Percentiles rank a stretch among this genome's conserved stretches.
phyloP scores from a whole-genome alignment of 495 filamentous ascomycete genomes.

The Paragyromitra xinjiangensis region DNA sequence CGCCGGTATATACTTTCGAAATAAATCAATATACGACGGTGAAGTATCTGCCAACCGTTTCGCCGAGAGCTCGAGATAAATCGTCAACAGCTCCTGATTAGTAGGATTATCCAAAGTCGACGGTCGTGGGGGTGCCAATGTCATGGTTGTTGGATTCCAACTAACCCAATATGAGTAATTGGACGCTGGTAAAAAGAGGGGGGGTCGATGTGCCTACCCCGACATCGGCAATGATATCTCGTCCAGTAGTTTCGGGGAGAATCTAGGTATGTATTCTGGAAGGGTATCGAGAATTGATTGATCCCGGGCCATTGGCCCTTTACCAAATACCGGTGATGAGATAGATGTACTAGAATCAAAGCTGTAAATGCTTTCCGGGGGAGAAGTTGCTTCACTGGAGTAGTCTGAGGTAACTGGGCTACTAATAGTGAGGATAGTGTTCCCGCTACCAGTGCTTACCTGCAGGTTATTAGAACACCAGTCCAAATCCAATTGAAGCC shows the following conservation, averaged over 20 bases:
- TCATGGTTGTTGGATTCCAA: constrained; percentile 53
- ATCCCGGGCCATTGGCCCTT: constrained; percentile 44
- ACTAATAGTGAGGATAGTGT: constrained; percentile 31
- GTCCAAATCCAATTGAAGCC: neutral
- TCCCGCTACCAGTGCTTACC: constrained; percentile 29
- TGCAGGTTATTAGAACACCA: constrained; percentile 35
- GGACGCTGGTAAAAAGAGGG: neutral
- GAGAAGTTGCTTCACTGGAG: constrained; percentile 48
- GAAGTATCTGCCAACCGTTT: constrained; percentile 52
- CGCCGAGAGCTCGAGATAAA: constrained; percentile 53
- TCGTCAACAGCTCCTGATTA: constrained; percentile 51
- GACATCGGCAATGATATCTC: constrained; percentile 53
- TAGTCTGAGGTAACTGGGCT: constrained; percentile 37
- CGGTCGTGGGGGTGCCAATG: constrained; percentile 47
- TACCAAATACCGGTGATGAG: constrained; percentile 44
- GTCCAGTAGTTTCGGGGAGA: constrained; percentile 39
- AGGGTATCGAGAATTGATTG: constrained; percentile 40
- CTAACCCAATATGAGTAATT: constrained; percentile 47
- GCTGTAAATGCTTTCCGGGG: constrained; percentile 44
- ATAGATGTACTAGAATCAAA: constrained; percentile 42
- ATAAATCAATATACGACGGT: constrained; percentile 53
- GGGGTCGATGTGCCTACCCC: constrained; percentile 31
- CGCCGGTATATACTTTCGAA: constrained; percentile 55
- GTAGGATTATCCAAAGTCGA: constrained; percentile 40
- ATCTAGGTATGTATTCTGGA: constrained; percentile 41